Percentiles rank a stretch among this genome's conserved stretches.
Conservation (phyloP, 2,329 filamentous ascomycete genomes). For the Teratosphaeria pseudoeucalypti region DNA sequence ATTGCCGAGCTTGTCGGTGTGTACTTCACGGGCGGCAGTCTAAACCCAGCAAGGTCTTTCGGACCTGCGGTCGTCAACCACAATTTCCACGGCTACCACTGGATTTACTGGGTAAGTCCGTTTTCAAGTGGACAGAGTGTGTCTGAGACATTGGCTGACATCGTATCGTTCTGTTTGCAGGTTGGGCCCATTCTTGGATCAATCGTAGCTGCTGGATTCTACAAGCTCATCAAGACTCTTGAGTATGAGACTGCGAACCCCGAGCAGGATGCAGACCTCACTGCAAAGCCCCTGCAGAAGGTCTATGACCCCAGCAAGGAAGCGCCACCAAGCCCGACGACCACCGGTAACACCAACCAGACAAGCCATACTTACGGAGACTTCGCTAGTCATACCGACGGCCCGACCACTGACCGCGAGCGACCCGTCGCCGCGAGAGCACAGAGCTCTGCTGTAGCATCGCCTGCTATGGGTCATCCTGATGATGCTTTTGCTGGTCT, state of each 20-base stretch:
- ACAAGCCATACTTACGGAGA: constrained; percentile 7
- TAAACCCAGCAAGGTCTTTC: constrained; percentile 28
- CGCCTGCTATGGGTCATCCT: constrained; percentile 6
- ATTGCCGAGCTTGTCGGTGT: constrained; percentile 33
- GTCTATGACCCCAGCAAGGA: background rate
- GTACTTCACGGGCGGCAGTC: constrained; percentile 29
- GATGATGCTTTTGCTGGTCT: constrained; percentile 7
- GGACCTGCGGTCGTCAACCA: constrained; percentile 21
- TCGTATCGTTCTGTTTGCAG: background rate
- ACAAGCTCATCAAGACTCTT: constrained; percentile 20
- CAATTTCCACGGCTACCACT: constrained; percentile 22
- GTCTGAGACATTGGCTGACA: background rate
- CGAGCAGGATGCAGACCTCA: constrained; percentile 13
- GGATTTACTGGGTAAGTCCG: constrained; percentile 20
- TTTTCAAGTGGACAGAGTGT: background rate
- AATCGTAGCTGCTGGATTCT: constrained; percentile 20
- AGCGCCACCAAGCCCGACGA: background rate
- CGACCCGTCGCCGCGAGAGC: background rate
- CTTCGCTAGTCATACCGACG: constrained; percentile 2
- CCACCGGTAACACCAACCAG: background rate
- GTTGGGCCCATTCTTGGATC: constrained; percentile 17
- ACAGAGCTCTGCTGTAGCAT: background rate
- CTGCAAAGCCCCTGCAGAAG: constrained; percentile 6
- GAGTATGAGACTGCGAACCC: constrained; percentile 24
- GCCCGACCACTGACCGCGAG: constrained; percentile 2